These are phyloP conservation scores for Tephrocybe rancida DNA, from an alignment of 768 basidiomycete species.

Conservation along the genomic window DNA sequence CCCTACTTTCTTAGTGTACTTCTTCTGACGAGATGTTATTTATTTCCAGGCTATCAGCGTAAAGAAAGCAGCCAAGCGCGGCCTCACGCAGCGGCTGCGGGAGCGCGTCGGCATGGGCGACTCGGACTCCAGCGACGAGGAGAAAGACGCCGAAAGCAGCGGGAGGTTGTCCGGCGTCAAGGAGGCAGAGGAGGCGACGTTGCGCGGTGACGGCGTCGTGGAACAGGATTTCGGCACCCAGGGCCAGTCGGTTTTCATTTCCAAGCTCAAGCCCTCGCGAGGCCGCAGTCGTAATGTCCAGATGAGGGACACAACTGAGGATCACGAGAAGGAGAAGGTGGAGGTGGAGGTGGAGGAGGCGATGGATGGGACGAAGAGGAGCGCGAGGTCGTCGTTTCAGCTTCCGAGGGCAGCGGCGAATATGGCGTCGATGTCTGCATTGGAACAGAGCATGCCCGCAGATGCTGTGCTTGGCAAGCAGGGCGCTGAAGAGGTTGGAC, in stretches of 20 bases:
- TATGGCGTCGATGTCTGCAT: conserved; percentile 46
- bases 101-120: conserved; percentile 70
- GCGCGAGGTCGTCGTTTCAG: conserved; percentile 37
- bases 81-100: conserved; percentile 77
- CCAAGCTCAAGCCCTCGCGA: not conserved
- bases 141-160: conserved; percentile 32
- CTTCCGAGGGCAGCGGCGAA: conserved; percentile 41
- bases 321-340: conserved; percentile 12
- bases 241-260: not conserved
- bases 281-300: not conserved
- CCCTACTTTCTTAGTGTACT: not conserved
- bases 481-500: conserved; percentile 69
- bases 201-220: conserved; percentile 23
- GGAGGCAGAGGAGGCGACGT: conserved; percentile 30
- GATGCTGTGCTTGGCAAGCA: conserved; percentile 82
- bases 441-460: conserved; percentile 87
- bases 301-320: not conserved
- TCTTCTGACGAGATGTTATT: not conserved
- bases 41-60: conserved; percentile 61
- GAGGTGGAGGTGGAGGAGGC: conserved; percentile 8
- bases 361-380: conserved; percentile 25
- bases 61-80: conserved; percentile 81
- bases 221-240: conserved; percentile 19
- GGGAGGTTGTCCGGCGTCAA: conserved; percentile 26
- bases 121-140: conserved; percentile 44